These are phyloP conservation scores for Singerocomus rubriflavus DNA, from an alignment of 1,284 basidiomycete genomes.

Conservation along the genomic window DNA sequence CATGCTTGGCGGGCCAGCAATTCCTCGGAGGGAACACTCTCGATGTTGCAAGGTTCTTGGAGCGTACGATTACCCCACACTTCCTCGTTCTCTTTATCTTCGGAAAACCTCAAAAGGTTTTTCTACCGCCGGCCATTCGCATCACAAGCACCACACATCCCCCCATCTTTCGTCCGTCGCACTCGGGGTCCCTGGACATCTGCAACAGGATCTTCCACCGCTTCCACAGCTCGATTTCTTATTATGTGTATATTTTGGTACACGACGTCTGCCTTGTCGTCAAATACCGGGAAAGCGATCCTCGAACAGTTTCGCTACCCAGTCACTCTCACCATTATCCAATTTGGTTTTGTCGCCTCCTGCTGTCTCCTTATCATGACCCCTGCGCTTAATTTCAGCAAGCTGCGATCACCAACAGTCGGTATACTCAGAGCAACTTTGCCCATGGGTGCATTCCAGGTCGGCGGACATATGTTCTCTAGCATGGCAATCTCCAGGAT, in stretches of 20 bases:
- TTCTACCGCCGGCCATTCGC: conserved; percentile 18
- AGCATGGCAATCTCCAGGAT: conserved; percentile 96
- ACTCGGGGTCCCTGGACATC: conserved; percentile 19
- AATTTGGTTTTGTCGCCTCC: conserved; percentile 90
- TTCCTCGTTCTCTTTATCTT: conserved; percentile 9
- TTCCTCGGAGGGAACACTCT: conserved; percentile 11
- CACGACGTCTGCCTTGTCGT: conserved; percentile 80
- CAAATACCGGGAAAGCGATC: conserved; percentile 88
- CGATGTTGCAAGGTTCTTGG: conserved; percentile 10
- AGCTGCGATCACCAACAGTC: conserved; percentile 65
- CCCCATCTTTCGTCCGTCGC: conserved; percentile 27
- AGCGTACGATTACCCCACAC: conserved; percentile 1
- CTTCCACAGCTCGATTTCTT: conserved; percentile 46
- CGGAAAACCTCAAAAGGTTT: conserved; percentile 19
- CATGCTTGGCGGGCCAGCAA: conserved; percentile 28
- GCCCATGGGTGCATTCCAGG: conserved; percentile 92
- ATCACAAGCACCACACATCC: conserved; percentile 14
- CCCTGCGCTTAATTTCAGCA: conserved; percentile 64
- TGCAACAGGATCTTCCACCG: conserved; percentile 10
- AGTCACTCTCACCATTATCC: conserved; percentile 93
- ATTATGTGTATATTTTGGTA: conserved; percentile 80
- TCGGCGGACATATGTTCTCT: conserved; percentile 96
- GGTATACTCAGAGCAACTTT: conserved; percentile 77
- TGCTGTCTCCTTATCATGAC: conserved; percentile 84
- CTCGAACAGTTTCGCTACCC: conserved; percentile 85